Conservation (phyloP, 176 grass and related monocot genomes). For the Tillandsia fasciculata region DNA sequence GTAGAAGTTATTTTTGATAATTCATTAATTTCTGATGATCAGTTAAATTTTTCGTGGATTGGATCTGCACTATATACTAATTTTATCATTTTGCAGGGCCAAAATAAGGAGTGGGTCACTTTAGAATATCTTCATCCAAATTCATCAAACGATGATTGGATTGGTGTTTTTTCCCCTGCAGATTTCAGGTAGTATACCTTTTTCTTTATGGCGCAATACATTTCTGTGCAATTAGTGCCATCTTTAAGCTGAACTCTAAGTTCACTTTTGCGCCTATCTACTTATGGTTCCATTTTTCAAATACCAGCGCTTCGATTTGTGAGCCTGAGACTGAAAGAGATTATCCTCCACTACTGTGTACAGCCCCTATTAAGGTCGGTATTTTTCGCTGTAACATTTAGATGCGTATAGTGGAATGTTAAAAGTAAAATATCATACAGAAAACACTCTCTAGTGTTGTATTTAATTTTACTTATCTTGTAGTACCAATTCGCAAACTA, state of each 20-base stretch:
- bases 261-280: neutral
- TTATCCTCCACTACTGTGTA: constrained; percentile 67
- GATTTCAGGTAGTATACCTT: constrained; percentile 60
- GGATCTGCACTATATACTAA: too few relatives aligned
- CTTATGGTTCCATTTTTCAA: constrained; percentile 14
- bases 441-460: constrained; percentile 1
- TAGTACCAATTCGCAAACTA: constrained; percentile 85
- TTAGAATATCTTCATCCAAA: constrained; percentile 42
- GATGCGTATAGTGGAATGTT: neutral
- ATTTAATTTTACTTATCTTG: constrained; percentile 14
- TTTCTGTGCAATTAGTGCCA: neutral
- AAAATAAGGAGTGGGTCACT: constrained; percentile 73
- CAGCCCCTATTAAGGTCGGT: constrained; percentile 79
- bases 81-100: constrained; percentile 31
- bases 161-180: constrained; percentile 89
- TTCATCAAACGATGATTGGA: constrained; percentile 74
- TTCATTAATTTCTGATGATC: constrained; percentile 13
- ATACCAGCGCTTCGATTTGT: constrained; percentile 55
- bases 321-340: constrained; percentile 46
- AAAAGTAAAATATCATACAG: neutral
- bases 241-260: neutral
- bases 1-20: neutral
- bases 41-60: neutral
- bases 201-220: neutral
- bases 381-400: neutral